These are phyloP conservation scores for Talaromyces sp. DNA, from an alignment of 2,329 filamentous ascomycete species.

Conservation along the genomic window DNA sequence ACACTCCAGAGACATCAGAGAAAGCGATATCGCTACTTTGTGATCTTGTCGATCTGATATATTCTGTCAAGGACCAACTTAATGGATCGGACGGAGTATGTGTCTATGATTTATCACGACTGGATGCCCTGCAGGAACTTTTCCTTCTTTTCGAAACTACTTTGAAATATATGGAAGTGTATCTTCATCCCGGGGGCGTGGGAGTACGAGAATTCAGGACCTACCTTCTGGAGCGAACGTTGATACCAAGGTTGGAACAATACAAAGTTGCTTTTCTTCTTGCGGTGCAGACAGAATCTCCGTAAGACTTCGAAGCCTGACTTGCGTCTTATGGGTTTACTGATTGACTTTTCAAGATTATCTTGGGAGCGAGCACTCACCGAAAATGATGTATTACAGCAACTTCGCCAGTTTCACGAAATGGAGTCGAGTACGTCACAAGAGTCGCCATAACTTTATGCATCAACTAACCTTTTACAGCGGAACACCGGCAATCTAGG, in stretches of 20 bases:
- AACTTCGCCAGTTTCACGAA: conserved; percentile 21
- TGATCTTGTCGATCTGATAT: conserved; percentile 28
- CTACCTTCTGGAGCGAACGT: conserved; percentile 29
- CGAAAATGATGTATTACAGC: conserved; percentile 24
- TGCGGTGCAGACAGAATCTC: conserved; percentile 30
- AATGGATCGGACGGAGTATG: conserved; percentile 28
- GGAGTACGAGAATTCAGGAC: conserved; percentile 29
- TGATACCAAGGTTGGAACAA: conserved; percentile 31
- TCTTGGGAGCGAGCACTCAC: conserved; percentile 20
- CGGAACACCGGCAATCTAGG: too few relatives aligned
- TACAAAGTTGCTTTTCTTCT: conserved; percentile 32
- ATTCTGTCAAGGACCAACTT: conserved; percentile 28
- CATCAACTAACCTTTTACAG: too few relatives aligned
- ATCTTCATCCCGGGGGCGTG: conserved; percentile 35
- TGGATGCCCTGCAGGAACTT: conserved; percentile 26
- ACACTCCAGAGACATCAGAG: conserved; percentile 29
- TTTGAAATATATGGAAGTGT: conserved; percentile 29
- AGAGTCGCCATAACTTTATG: too few relatives aligned
- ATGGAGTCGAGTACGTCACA: conserved; percentile 25
- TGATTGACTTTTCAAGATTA: too few relatives aligned
- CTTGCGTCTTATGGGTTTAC: too few relatives aligned
- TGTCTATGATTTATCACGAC: conserved; percentile 24
- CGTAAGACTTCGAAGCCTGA: too few relatives aligned
- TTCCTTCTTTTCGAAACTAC: conserved; percentile 27
- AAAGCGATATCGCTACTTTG: conserved; percentile 25